Evolutionary conservation across 495 filamentous ascomycete species (phyloP), one percentile per base, ranked within the genome.

Genomic region (Lepraria neglecta): DNA sequence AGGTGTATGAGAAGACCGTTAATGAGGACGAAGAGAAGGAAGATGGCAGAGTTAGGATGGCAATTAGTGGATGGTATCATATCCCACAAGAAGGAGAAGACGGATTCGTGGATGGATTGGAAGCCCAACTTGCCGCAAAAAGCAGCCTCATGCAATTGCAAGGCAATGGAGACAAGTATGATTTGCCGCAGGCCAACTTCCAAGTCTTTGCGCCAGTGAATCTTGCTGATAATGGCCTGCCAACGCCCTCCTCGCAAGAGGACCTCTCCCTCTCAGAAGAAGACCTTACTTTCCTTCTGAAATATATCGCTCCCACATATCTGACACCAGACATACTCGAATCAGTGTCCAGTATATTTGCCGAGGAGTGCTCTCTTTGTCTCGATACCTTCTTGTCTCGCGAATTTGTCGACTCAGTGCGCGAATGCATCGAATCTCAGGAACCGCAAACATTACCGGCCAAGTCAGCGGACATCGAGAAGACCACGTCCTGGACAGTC

Each of bases 41-140:
- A 33, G 78, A 82, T 59, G 86, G 82, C 58, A 83, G 94, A 50
- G 83, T 95, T 47, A 83, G 94, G 59, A 97, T 97, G 91, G 94
- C 94, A 30, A 97, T 99, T 65, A 95, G 89, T 63, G 94, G 94
- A n/a, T 99, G 94, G 94, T 99, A 91, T 74, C 94, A 99, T 71
- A 97, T 99, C 57, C 95, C 94, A 0, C 94, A 99, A 70, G 77
- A 88, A 64, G 94, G 94, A 42, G 94, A 99, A 69, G 89, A 92
- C n/a, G 95, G 94, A 11, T 97, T 87, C 65, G 84, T 91, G 58
- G 78, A 86, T 63, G 95, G 92, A 2, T 76, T 91, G n/a, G 94
- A 97, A 71, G 89, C 90, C 73, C 85, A 86, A 69, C 79, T 94
- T 24, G 89, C 89, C 12, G 86, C 89, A 66, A 90, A 90, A 68